Evolutionary conservation across 2,329 filamentous ascomycete species (phyloP), one percentile per base, ranked within the genome.

Genomic region (Alternaria sp.): DNA sequence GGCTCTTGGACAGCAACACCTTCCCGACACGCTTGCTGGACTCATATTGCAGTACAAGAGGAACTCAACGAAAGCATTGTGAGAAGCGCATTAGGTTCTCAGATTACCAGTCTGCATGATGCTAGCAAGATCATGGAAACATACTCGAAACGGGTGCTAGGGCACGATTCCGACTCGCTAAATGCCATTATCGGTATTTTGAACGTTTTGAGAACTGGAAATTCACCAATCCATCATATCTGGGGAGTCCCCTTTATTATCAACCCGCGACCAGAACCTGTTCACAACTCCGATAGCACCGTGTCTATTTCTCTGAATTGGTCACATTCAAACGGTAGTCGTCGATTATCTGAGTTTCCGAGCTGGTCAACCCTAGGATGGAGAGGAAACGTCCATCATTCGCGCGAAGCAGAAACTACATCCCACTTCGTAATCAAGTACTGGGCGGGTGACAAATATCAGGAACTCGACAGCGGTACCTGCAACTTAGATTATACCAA

Each of bases 51-150:
- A n/a, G n/a, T n/a, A n/a, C n/a, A n/a, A n/a, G n/a, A n/a, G n/a
- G n/a, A n/a, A n/a, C n/a, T n/a, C n/a, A n/a, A n/a, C n/a, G n/a
- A n/a, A n/a, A n/a, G n/a, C n/a, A n/a, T n/a, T n/a, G n/a, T n/a
- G n/a, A n/a, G n/a, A n/a, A n/a, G n/a, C n/a, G n/a, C 23, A 30
- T 6, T 18, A 6, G 6, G 7, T 33, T n/a, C 20, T 0, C 30
- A 14, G 6, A 12, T 10, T 5, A 3, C 4, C 18, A 33, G 14
- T 12, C 23, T 30, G 10, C 11, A 0, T 28, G 11, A 10, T 20
- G 26, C 30, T 3, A 12, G 0, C 0, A 28, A 2, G 3, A 18
- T 53, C 9, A 11, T 53, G 25, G 0, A 0, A 0, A 14, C 10
- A 10, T 53, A 53, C 2, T 53, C 49, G 6, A 10, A 0, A 33